Evolutionary conservation across 2,329 filamentous ascomycete species (phyloP).

Genomic region (Corinectria fuckeliana): DNA sequence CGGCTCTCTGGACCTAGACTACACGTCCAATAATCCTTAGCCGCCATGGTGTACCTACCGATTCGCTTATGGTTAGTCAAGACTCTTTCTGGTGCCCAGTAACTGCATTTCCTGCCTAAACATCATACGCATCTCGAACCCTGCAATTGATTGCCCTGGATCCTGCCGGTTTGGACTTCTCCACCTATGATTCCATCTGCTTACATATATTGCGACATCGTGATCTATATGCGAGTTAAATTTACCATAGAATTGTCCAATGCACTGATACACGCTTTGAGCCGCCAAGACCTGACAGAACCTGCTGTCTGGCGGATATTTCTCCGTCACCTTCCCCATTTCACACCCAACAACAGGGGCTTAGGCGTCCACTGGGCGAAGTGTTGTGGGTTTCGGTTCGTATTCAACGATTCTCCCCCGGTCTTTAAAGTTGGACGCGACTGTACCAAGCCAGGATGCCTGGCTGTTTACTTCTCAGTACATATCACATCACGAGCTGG

Average conservation of each 20-base stretch:
- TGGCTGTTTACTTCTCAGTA: not conserved
- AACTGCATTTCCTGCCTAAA: not conserved
- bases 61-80: not conserved
- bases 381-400: not conserved
- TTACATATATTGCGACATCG: no score
- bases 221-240: not conserved
- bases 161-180: not conserved
- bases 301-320: not conserved
- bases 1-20: not conserved
- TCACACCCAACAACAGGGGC: not conserved
- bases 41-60: not conserved
- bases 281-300: not conserved
- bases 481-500: not conserved
- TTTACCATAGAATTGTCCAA: not conserved
- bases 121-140: not conserved
- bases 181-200: not conserved
- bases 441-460: not conserved
- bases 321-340: not conserved
- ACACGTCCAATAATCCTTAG: no score
- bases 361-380: not conserved
- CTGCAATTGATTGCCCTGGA: not conserved
- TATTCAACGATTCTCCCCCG: not conserved
- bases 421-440: constrained; percentile 1
- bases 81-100: not conserved
- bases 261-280: not conserved